phyloP scores from a whole-genome alignment of 306 rosid species.

The Vigna angularis region DNA sequence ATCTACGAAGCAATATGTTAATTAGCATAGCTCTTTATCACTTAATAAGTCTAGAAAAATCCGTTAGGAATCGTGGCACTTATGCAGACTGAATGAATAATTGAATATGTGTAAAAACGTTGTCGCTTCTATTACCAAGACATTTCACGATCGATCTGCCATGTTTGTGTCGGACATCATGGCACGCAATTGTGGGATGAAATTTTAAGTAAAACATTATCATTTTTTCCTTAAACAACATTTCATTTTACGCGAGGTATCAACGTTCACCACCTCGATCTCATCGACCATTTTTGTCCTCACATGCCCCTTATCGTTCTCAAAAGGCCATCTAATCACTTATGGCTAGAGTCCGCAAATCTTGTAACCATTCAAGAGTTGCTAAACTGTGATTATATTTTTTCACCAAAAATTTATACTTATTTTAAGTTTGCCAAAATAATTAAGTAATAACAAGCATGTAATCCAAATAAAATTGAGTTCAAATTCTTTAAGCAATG shows the following conservation, averaged over 20 bases:
- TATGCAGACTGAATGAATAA: slow-evolving; percentile 20
- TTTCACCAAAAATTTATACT: background rate
- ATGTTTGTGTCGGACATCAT: slow-evolving; percentile 47
- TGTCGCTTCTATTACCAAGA: slow-evolving; percentile 47
- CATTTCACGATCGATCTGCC: slow-evolving; percentile 24
- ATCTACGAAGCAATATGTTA: background rate
- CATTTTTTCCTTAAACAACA: background rate
- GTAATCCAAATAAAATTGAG: no score
- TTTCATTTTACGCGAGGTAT: slow-evolving; percentile 37
- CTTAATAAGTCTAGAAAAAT: background rate
- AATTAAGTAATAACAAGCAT: no score
- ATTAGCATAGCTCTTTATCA: background rate
- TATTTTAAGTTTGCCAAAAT: slow-evolving; percentile 28
- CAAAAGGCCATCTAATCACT: slow-evolving; percentile 41
- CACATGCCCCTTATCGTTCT: slow-evolving; percentile 35
- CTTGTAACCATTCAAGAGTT: slow-evolving; percentile 15
- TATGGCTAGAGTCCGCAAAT: background rate
- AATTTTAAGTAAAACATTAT: slow-evolving; percentile 42
- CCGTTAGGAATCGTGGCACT: slow-evolving; percentile 14
- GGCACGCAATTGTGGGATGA: slow-evolving; percentile 60
- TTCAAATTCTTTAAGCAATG: no score
- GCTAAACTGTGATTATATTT: slow-evolving; percentile 6
- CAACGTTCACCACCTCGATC: slow-evolving; percentile 53
- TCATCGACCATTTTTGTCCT: slow-evolving; percentile 58
- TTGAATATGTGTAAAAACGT: slow-evolving; percentile 20